Percentiles rank a stretch among this genome's conserved stretches.
Evolutionary conservation across 768 basidiomycete species (phyloP).

Genomic region (Phlegmacium glaucopus): DNA sequence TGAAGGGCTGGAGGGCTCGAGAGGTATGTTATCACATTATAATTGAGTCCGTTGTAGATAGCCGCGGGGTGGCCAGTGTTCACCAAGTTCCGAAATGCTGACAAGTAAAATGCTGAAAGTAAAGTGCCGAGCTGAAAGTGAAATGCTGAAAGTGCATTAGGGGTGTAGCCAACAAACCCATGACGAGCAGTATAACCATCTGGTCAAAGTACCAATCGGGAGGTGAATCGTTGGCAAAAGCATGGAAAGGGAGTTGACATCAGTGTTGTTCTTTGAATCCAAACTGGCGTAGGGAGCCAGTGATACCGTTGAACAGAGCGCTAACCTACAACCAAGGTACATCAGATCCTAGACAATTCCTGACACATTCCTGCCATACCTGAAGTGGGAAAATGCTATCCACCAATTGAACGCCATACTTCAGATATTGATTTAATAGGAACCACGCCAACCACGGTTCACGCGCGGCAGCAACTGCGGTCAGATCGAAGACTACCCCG

Average conservation of each 20-base stretch:
- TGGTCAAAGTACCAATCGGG: conserved; percentile 98
- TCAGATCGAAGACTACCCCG: conserved; percentile 91
- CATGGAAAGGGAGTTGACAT: conserved; percentile 80
- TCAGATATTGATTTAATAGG: conserved; percentile 68
- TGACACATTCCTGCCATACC: conserved; percentile 36
- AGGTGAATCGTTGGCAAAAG: conserved; percentile 79
- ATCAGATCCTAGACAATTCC: neutral
- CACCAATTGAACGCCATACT: conserved; percentile 78
- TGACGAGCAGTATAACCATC: conserved; percentile 87
- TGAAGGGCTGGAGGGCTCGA: conserved; percentile 58
- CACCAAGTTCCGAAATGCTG: conserved; percentile 71
- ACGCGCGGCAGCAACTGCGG: conserved; percentile 63
- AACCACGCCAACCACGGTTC: conserved; percentile 64
- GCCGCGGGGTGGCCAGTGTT: conserved; percentile 60
- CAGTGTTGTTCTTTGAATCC: conserved; percentile 72
- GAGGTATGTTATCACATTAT: conserved; percentile 84
- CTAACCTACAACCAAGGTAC: conserved; percentile 54
- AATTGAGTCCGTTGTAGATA: conserved; percentile 85
- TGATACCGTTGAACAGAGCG: conserved; percentile 87
- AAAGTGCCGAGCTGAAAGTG: no score
- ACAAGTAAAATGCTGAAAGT: no score
- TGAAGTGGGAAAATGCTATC: conserved; percentile 92
- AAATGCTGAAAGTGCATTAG: no score
- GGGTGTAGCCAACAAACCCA: conserved; percentile 86
- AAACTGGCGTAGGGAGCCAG: conserved; percentile 78